A percentile compares a stretch with the other conserved stretches of the same genome.
Conservation (phyloP, 225 moss, liverwort and hornwort genomes). For the Pseudisothecium myosuroides region DNA sequence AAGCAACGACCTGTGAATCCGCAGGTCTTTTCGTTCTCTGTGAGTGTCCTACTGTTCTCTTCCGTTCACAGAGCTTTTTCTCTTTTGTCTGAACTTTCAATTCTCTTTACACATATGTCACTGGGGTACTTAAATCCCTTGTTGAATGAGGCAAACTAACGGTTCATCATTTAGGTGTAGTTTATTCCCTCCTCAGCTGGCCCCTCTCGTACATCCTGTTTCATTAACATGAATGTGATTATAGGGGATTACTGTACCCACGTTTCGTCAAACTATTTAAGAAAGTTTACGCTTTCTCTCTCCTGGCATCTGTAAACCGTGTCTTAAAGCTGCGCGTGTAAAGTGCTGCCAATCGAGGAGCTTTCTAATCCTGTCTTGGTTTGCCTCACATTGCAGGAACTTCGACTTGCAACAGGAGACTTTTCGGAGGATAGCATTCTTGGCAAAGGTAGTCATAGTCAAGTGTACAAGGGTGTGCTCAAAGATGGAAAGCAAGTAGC, state of each 20-base stretch:
- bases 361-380: background rate
- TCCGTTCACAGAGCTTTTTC: background rate
- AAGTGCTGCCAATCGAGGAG: background rate
- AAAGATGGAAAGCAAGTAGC: slow-evolving; percentile 59
- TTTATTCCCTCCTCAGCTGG: background rate
- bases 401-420: slow-evolving; percentile 53
- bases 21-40: slow-evolving; percentile 23
- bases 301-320: background rate
- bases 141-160: background rate
- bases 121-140: background rate
- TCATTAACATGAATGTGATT: no score
- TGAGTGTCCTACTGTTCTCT: background rate
- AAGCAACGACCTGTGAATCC: slow-evolving; percentile 30
- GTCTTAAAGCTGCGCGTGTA: background rate
- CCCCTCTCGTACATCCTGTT: background rate
- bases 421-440: slow-evolving; percentile 52
- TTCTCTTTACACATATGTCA: background rate
- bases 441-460: slow-evolving; percentile 77
- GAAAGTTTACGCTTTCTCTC: background rate
- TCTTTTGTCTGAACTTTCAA: background rate
- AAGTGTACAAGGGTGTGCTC: slow-evolving; percentile 63
- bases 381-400: slow-evolving; percentile 15
- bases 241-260: background rate
- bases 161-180: background rate
- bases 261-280: background rate